These are phyloP conservation scores for Sclerotinia trifoliorum DNA, from an alignment of 2,329 filamentous ascomycete genomes.

Conservation along the genomic window DNA sequence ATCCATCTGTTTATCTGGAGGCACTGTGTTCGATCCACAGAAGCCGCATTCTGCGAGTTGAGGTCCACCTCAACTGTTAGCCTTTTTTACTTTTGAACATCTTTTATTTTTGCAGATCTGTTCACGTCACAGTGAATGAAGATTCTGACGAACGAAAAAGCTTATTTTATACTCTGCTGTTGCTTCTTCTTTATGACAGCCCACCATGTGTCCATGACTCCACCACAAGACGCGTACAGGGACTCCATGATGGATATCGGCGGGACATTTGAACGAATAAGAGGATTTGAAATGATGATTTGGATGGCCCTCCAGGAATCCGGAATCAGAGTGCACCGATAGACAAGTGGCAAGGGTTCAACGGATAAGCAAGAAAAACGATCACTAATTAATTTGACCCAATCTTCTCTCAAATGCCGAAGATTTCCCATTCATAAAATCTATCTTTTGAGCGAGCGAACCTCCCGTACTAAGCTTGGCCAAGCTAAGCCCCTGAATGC, in stretches of 20 bases:
- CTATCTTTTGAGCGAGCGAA: not conserved
- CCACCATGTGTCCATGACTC: not conserved
- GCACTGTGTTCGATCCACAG: conserved; percentile 26
- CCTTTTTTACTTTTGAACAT: not conserved
- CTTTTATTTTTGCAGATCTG: not conserved
- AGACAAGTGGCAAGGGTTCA: not conserved
- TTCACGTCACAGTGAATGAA: not conserved
- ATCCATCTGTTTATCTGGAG: conserved; percentile 15
- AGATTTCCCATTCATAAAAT: conserved; percentile 1
- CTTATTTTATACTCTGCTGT: not conserved
- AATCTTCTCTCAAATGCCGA: not conserved
- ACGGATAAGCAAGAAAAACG: not conserved
- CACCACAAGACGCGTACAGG: not conserved
- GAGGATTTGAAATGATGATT: not conserved
- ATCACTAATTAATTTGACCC: not conserved
- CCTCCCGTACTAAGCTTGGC: not conserved
- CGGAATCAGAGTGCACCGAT: not conserved
- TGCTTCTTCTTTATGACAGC: not conserved
- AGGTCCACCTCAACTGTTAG: not conserved
- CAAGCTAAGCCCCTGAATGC: conserved; percentile 16
- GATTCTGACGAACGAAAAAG: not conserved
- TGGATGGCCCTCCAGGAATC: not conserved
- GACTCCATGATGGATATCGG: not conserved
- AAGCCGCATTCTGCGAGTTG: conserved; percentile 23
- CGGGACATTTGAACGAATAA: not conserved